Percentiles rank a stretch among this genome's conserved stretches.
These are phyloP conservation scores for Silene noctiflora DNA, from an alignment of 179 eudicot species.

Conservation along the genomic window DNA sequence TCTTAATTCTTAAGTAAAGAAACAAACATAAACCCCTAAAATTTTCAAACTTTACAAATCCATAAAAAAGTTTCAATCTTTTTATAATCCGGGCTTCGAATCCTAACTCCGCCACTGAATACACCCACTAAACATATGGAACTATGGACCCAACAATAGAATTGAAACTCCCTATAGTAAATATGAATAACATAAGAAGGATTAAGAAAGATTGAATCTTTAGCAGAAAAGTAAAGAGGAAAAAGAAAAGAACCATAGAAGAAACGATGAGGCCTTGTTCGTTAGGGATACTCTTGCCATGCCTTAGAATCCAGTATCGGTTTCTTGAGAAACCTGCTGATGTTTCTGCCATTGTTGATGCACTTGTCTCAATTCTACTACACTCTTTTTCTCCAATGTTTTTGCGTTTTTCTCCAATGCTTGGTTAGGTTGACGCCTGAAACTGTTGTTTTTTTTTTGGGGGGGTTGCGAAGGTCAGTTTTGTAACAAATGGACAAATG, in stretches of 20 bases:
- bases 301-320: constrained; percentile 80
- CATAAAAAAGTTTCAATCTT: too few species aligned
- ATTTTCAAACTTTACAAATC: too few species aligned
- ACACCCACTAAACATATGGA: neutral
- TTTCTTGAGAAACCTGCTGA: constrained; percentile 35
- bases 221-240: neutral
- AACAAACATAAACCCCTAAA: too few species aligned
- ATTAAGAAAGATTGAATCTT: neutral
- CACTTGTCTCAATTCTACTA: neutral
- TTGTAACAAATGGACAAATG: too few species aligned
- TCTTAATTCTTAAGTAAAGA: neutral
- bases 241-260: constrained; percentile 48
- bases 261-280: constrained; percentile 74
- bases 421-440: too few species aligned
- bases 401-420: too few species aligned
- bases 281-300: constrained; percentile 91
- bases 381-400: neutral
- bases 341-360: constrained; percentile 6
- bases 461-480: too few species aligned
- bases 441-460: too few species aligned
- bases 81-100: too few species aligned
- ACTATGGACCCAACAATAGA: neutral
- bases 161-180: neutral
- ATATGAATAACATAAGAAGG: neutral
- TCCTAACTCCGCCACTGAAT: neutral